These are phyloP conservation scores for Begonia masoniana DNA, from an alignment of 306 rosid genomes.

Conservation along the genomic window DNA sequence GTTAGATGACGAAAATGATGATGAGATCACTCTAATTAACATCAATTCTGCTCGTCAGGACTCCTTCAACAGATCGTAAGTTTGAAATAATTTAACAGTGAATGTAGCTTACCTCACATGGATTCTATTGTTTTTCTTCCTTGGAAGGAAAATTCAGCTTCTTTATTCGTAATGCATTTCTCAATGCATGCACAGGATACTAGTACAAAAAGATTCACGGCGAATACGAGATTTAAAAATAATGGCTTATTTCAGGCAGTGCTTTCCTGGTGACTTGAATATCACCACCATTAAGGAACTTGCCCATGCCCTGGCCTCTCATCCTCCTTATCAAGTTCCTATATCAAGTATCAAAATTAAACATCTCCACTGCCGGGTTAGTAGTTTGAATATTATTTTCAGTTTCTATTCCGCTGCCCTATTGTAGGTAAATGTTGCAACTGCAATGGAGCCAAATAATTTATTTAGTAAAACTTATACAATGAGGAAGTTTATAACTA, in stretches of 20 bases:
- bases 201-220: slow-evolving; percentile 59
- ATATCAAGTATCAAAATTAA: slow-evolving; percentile 56
- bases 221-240: slow-evolving; percentile 56
- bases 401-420: too few species aligned
- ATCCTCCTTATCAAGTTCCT: slow-evolving; percentile 82
- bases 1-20: slow-evolving; percentile 33
- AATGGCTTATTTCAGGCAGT: slow-evolving; percentile 84
- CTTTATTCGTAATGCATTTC: too few species aligned
- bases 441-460: too few species aligned
- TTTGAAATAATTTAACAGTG: not conserved
- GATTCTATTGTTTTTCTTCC: slow-evolving; percentile 1
- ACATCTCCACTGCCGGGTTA: slow-evolving; percentile 72
- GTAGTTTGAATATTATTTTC: slow-evolving; percentile 1
- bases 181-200: slow-evolving; percentile 24
- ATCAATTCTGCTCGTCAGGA: slow-evolving; percentile 66
- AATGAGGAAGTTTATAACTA: too few species aligned
- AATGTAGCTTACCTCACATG: not conserved
- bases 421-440: too few species aligned
- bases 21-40: slow-evolving; percentile 42
- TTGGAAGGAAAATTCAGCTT: not conserved
- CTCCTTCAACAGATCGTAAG: slow-evolving; percentile 69
- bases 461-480: too few species aligned
- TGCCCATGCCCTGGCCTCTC: slow-evolving; percentile 73
- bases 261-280: slow-evolving; percentile 44
- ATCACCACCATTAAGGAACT: slow-evolving; percentile 72